Conservation (phyloP, 1,284 basidiomycete genomes). For the Rhodotorula glutinis region DNA sequence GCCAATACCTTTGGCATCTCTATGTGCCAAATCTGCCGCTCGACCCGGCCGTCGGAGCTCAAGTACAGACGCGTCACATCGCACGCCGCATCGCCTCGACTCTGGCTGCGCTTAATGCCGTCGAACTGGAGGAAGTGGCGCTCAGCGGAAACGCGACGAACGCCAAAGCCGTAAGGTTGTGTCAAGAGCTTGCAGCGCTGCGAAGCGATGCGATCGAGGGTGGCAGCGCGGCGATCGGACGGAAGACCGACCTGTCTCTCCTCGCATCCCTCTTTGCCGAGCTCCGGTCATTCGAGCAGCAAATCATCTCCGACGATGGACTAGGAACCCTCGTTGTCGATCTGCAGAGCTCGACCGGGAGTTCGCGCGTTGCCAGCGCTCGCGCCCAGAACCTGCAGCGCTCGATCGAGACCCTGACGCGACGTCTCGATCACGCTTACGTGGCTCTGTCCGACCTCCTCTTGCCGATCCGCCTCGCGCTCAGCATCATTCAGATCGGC, state of each 20-base stretch:
- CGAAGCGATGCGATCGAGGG: conserved; percentile 42
- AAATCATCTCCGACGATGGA: conserved; percentile 41
- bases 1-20: conserved; percentile 62
- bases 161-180: conserved; percentile 50
- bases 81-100: conserved; percentile 27
- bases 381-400: conserved; percentile 48
- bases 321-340: conserved; percentile 46
- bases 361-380: conserved; percentile 16
- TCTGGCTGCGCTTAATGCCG: conserved; percentile 53
- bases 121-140: conserved; percentile 60
- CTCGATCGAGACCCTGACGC: conserved; percentile 45
- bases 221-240: conserved; percentile 41
- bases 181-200: conserved; percentile 47
- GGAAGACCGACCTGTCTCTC: conserved; percentile 56
- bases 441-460: conserved; percentile 34
- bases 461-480: conserved; percentile 34
- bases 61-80: conserved; percentile 29
- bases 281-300: conserved; percentile 62
- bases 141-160: conserved; percentile 64
- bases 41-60: conserved; percentile 71
- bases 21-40: conserved; percentile 82
- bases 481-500: conserved; percentile 37
- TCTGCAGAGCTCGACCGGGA: background rate
- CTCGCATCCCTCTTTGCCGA: conserved; percentile 80
- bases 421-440: conserved; percentile 37